These are phyloP conservation scores for slime mould (Dictyostelium discoideum) DNA, from an alignment of 78 protist genomes.

Conservation along the genomic window DNA sequence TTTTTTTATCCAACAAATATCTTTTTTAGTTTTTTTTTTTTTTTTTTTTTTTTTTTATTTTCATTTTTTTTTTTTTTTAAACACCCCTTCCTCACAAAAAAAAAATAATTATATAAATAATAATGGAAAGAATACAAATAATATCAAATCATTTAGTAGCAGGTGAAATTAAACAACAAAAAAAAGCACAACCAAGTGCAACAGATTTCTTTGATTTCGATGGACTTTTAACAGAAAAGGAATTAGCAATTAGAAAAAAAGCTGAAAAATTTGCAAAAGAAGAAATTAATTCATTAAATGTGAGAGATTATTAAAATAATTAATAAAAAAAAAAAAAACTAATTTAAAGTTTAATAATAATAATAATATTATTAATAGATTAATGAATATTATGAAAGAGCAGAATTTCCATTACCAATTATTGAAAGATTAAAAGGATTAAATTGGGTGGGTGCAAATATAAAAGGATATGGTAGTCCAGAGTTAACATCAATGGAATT, in stretches of 20 bases:
- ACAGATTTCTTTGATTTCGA: slow-evolving; percentile 21
- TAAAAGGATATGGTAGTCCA: slow-evolving; percentile 63
- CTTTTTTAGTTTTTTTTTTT: too few relatives aligned
- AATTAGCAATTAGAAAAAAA: slow-evolving; percentile 24
- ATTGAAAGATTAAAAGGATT: slow-evolving; percentile 9
- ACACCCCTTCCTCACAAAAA: too few relatives aligned
- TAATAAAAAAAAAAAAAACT: neutral
- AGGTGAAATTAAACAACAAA: neutral
- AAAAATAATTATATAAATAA: neutral
- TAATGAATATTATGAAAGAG: slow-evolving; percentile 71
- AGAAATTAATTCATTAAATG: slow-evolving; percentile 8
- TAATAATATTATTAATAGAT: neutral
- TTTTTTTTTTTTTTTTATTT: too few relatives aligned
- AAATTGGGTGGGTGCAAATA: slow-evolving; percentile 58
- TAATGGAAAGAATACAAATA: slow-evolving; percentile 17
- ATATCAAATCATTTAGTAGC: slow-evolving; percentile 14
- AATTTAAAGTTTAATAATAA: neutral
- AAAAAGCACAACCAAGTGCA: neutral
- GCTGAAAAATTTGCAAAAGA: slow-evolving; percentile 35
- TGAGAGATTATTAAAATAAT: neutral
- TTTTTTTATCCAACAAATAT: too few relatives aligned
- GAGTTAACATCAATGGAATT: slow-evolving; percentile 8
- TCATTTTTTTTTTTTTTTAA: too few relatives aligned
- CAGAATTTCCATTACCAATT: slow-evolving; percentile 60
- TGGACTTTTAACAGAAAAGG: slow-evolving; percentile 1